Conservation (phyloP, 805 yeast genomes). For the Naumovozyma dairenensis region DNA sequence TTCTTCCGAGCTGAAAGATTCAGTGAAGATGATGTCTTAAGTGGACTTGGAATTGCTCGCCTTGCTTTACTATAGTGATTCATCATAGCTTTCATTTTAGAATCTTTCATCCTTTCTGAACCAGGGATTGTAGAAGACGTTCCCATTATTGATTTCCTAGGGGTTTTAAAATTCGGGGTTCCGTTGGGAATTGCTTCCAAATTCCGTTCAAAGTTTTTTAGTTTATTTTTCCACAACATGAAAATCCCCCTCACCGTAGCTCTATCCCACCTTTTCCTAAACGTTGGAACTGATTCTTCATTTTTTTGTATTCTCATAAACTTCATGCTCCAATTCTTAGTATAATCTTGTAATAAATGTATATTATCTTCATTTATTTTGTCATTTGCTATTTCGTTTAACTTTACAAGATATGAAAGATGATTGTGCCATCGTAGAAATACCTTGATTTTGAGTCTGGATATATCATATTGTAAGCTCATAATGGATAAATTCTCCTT, state of each 20-base stretch:
- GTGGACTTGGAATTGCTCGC: constrained; percentile 32
- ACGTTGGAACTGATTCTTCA: constrained; percentile 26
- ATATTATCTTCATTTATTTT: constrained; percentile 18
- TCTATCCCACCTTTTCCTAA: constrained; percentile 32
- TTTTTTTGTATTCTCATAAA: constrained; percentile 28
- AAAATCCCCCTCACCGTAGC: constrained; percentile 31
- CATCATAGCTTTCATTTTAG: constrained; percentile 30
- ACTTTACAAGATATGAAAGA: constrained; percentile 5
- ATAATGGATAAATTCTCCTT: neutral
- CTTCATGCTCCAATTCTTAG: constrained; percentile 30
- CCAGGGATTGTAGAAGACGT: constrained; percentile 29
- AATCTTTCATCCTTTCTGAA: constrained; percentile 28
- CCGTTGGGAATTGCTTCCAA: neutral
- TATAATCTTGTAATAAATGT: constrained; percentile 14
- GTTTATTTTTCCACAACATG: constrained; percentile 27
- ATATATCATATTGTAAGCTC: neutral
- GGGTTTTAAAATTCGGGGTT: constrained; percentile 1
- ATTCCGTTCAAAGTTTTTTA: constrained; percentile 8
- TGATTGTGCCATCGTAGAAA: neutral
- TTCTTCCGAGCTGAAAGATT: constrained; percentile 11
- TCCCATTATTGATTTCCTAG: neutral
- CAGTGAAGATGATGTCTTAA: constrained; percentile 18
- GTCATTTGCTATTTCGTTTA: constrained; percentile 12
- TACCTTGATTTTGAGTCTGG: neutral
- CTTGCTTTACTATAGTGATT: constrained; percentile 29